A percentile compares a stretch with the other conserved stretches of the same genome.
phyloP scores from a whole-genome alignment of 176 grass and related monocot genomes.

The Aegilops longissima region DNA sequence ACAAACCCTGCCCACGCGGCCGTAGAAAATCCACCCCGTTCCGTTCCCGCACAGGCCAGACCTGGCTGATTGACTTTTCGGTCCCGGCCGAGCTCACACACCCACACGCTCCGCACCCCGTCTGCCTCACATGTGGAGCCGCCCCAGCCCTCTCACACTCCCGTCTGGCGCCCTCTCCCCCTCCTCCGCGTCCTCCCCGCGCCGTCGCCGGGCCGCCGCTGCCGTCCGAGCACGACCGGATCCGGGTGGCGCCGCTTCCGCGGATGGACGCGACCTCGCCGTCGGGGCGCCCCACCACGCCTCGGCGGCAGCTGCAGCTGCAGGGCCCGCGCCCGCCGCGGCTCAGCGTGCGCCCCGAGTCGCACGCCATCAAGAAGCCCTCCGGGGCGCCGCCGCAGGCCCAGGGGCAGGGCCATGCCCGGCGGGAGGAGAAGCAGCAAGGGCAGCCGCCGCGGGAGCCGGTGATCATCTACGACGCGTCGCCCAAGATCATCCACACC shows the following conservation, averaged over 20 bases:
- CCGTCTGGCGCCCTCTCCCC: not conserved
- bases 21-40: not conserved
- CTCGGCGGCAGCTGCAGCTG: constrained; percentile 69
- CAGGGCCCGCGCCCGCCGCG: constrained; percentile 73
- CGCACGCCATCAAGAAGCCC: constrained; percentile 84
- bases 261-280: constrained; percentile 45
- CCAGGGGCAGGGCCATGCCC: not conserved
- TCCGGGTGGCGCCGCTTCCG: not conserved
- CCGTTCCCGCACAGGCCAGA: not conserved
- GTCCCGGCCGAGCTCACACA: not conserved
- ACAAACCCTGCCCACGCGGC: not conserved
- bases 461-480: constrained; percentile 95
- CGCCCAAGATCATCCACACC: constrained; percentile 89
- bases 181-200: constrained; percentile 27
- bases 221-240: not conserved
- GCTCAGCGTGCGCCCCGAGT: constrained; percentile 71
- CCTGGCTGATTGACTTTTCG: constrained; percentile 24
- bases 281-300: constrained; percentile 29
- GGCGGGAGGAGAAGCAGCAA: not conserved
- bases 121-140: constrained; percentile 22
- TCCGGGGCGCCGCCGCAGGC: not conserved
- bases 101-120: not conserved
- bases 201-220: constrained; percentile 18
- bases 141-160: constrained; percentile 6
- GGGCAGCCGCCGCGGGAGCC: constrained; percentile 21